phyloP scores from a whole-genome alignment of 2,329 filamentous ascomycete genomes.

The Ploettnerulaceae sp. region DNA sequence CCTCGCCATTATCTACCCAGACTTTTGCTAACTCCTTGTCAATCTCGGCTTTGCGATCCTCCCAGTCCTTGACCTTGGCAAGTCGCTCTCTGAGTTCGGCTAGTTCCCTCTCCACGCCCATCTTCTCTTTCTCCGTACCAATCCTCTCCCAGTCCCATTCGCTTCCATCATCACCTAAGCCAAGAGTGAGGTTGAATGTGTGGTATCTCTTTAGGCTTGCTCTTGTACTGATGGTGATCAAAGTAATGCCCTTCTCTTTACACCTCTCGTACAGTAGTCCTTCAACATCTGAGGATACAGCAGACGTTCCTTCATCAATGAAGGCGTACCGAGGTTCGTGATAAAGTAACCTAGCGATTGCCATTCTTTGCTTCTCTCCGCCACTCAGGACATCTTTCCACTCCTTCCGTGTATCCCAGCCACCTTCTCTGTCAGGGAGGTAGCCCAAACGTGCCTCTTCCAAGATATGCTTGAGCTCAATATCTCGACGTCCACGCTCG shows the following conservation, averaged over 20 bases:
- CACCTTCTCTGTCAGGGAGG: conserved; percentile 84
- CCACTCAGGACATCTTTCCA: conserved; percentile 99
- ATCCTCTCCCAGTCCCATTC: conserved; percentile 93
- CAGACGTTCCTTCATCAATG: conserved; percentile 91
- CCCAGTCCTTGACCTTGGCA: conserved; percentile 79
- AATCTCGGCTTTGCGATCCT: conserved; percentile 71
- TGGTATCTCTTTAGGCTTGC: conserved; percentile 95
- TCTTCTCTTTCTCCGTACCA: conserved; percentile 88
- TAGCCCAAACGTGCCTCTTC: conserved; percentile 85
- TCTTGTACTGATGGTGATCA: conserved; percentile 93
- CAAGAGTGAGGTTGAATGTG: conserved; percentile 82
- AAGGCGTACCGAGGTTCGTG: conserved; percentile 94
- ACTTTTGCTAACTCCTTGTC: conserved; percentile 64
- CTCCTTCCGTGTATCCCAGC: conserved; percentile 94
- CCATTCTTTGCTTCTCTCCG: conserved; percentile 95
- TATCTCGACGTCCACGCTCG: conserved; percentile 69
- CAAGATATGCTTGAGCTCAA: conserved; percentile 71
- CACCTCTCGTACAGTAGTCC: conserved; percentile 88
- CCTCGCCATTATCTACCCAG: conserved; percentile 33
- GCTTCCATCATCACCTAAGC: conserved; percentile 72
- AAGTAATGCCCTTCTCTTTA: conserved; percentile 88
- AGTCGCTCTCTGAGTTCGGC: conserved; percentile 77
- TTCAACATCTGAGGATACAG: conserved; percentile 91
- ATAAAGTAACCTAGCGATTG: conserved; percentile 83
- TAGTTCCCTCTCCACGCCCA: conserved; percentile 86